phyloP scores from a whole-genome alignment of 177 flowering plant genomes.

The Vitis hybrid region DNA sequence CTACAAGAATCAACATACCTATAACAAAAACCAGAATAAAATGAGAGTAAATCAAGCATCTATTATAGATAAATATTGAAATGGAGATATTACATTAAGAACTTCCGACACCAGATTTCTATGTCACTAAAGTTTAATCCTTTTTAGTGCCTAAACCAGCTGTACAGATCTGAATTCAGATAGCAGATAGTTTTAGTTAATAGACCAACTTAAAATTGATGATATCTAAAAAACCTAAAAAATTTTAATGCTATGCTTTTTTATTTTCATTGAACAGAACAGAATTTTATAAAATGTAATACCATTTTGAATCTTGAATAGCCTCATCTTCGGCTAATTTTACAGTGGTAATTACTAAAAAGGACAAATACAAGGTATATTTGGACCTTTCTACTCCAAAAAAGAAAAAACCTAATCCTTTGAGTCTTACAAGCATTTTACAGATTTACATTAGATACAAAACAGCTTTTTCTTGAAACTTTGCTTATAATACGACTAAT shows the following conservation, averaged over 20 bases:
- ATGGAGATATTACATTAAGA: background rate
- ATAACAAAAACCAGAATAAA: conserved; percentile 11
- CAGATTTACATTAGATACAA: background rate
- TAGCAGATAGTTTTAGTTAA: background rate
- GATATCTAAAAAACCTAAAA: background rate
- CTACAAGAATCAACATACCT: conserved; percentile 45
- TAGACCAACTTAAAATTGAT: background rate
- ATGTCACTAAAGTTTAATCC: background rate
- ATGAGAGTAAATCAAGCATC: background rate
- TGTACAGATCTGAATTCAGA: background rate
- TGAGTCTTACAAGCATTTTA: background rate
- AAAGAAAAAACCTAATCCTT: background rate
- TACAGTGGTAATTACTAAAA: background rate
- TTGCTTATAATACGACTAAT: background rate
- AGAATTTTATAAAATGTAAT: too few relatives aligned
- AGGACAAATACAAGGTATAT: background rate
- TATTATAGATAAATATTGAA: background rate
- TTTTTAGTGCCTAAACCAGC: background rate
- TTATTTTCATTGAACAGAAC: background rate
- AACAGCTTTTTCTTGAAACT: background rate
- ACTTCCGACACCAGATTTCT: background rate
- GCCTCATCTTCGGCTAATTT: background rate
- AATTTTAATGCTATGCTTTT: background rate
- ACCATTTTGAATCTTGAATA: background rate
- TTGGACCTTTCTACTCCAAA: background rate